phyloP scores from a whole-genome alignment of 768 basidiomycete genomes.

The Podaxis mareebaensis region DNA sequence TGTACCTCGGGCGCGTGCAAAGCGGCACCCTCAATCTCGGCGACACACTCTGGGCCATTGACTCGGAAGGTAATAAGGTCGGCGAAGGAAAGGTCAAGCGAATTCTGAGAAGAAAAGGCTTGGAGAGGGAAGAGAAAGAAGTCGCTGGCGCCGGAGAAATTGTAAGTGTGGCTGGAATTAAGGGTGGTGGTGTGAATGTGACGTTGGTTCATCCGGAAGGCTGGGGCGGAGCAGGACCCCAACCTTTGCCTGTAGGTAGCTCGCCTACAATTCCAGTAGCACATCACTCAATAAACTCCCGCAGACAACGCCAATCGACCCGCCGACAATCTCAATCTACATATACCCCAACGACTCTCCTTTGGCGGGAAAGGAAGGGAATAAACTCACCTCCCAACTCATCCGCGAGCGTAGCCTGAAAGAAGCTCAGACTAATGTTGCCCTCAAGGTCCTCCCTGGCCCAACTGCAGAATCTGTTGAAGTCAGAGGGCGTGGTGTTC shows the following conservation, averaged over 20 bases:
- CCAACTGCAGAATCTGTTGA: slow-evolving; percentile 51
- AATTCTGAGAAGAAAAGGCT: slow-evolving; percentile 37
- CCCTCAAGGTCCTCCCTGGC: slow-evolving; percentile 47
- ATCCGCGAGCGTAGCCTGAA: slow-evolving; percentile 49
- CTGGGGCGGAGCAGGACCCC: slow-evolving; percentile 41
- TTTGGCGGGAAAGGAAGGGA: slow-evolving; percentile 45
- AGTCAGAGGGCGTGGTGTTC: slow-evolving; percentile 48
- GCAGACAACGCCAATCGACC: slow-evolving; percentile 48
- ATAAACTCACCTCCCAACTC: slow-evolving; percentile 49
- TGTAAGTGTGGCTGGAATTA: slow-evolving; percentile 48
- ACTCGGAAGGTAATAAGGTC: slow-evolving; percentile 43
- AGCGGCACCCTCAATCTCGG: slow-evolving; percentile 40
- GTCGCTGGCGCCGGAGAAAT: slow-evolving; percentile 51
- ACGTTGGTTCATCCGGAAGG: slow-evolving; percentile 45
- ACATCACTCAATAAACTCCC: slow-evolving; percentile 15
- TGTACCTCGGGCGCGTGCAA: slow-evolving; percentile 49
- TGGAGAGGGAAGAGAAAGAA: slow-evolving; percentile 44
- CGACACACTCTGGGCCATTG: slow-evolving; percentile 40
- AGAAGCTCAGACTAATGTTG: slow-evolving; percentile 54
- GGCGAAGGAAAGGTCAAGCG: slow-evolving; percentile 54
- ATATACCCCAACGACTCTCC: slow-evolving; percentile 51
- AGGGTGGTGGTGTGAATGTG: slow-evolving; percentile 46
- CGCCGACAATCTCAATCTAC: slow-evolving; percentile 49
- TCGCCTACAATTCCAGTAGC: not conserved
- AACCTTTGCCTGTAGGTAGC: slow-evolving; percentile 37